phyloP scores from a whole-genome alignment of 768 basidiomycete genomes.

The Leccinum obscurum region DNA sequence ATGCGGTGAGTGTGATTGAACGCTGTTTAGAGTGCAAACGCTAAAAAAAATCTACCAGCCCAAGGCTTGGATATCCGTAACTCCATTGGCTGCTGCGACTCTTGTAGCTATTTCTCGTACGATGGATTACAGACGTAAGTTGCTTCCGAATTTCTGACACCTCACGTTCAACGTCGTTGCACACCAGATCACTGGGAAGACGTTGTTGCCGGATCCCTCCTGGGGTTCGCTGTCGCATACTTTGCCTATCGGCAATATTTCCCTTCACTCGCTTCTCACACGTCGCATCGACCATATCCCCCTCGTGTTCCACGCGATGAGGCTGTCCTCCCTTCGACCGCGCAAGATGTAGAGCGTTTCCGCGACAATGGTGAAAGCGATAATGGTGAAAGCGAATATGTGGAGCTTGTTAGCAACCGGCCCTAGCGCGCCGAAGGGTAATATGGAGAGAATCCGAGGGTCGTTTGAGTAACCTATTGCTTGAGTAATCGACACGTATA shows the following conservation, averaged over 20 bases:
- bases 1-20: conserved; percentile 47
- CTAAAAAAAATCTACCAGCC: conserved; percentile 36
- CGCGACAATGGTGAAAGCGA: conserved; percentile 20
- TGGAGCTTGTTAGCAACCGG: conserved; percentile 26
- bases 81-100: conserved; percentile 76
- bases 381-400: conserved; percentile 22
- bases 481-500: conserved; percentile 8
- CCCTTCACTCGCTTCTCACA: conserved; percentile 61
- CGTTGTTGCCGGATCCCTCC: conserved; percentile 72
- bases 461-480: conserved; percentile 22
- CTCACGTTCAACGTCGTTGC: conserved; percentile 3
- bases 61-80: conserved; percentile 82
- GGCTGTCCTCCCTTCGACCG: conserved; percentile 42
- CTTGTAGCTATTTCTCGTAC: conserved; percentile 84
- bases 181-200: conserved; percentile 88
- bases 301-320: conserved; percentile 58
- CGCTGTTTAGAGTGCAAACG: background rate
- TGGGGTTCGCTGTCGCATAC: conserved; percentile 72
- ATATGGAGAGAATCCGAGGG: conserved; percentile 36
- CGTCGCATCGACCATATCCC: conserved; percentile 68
- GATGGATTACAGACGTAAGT: conserved; percentile 83
- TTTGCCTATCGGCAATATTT: conserved; percentile 86
- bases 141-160: conserved; percentile 8
- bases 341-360: conserved; percentile 14
- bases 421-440: conserved; percentile 6